Conservation (phyloP, 768 basidiomycete genomes). For the Sporobolomyces phaffii region DNA sequence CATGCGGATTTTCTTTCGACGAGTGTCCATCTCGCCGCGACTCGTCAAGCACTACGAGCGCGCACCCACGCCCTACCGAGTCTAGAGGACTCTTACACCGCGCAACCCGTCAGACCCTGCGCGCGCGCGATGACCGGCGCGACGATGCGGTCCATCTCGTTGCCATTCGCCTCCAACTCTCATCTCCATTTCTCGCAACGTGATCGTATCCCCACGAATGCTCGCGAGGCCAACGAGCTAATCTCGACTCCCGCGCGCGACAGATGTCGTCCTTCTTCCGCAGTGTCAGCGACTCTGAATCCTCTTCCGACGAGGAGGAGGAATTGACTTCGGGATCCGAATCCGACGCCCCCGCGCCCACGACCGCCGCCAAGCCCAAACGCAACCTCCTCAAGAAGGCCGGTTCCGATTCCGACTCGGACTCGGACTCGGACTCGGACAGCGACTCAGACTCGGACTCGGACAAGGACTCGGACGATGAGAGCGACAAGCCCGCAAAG, state of each 20-base stretch:
- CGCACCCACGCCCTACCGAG: too few relatives aligned
- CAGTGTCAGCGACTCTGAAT: conserved; percentile 40
- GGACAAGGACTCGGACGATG: conserved; percentile 57
- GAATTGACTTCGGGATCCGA: conserved; percentile 50
- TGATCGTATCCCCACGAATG: background rate
- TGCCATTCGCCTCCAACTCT: too few relatives aligned
- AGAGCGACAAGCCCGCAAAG: conserved; percentile 48
- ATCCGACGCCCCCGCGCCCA: conserved; percentile 25
- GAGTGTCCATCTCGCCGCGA: too few relatives aligned
- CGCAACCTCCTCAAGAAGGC: conserved; percentile 68
- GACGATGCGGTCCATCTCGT: too few relatives aligned
- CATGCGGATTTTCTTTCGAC: too few relatives aligned
- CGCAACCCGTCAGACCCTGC: too few relatives aligned
- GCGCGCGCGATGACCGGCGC: too few relatives aligned
- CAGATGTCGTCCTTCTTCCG: conserved; percentile 44
- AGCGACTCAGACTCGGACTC: conserved; percentile 54
- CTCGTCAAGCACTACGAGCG: too few relatives aligned
- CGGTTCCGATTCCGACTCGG: conserved; percentile 67
- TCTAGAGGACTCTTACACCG: too few relatives aligned
- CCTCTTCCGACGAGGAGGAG: conserved; percentile 41
- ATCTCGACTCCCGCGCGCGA: background rate
- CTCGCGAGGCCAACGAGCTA: background rate
- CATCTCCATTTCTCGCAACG: too few relatives aligned
- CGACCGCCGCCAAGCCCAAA: conserved; percentile 25
- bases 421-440: conserved; percentile 60